Conservation (phyloP, 371 early-diverging fungal genomes). For the Mortierella sp. region DNA sequence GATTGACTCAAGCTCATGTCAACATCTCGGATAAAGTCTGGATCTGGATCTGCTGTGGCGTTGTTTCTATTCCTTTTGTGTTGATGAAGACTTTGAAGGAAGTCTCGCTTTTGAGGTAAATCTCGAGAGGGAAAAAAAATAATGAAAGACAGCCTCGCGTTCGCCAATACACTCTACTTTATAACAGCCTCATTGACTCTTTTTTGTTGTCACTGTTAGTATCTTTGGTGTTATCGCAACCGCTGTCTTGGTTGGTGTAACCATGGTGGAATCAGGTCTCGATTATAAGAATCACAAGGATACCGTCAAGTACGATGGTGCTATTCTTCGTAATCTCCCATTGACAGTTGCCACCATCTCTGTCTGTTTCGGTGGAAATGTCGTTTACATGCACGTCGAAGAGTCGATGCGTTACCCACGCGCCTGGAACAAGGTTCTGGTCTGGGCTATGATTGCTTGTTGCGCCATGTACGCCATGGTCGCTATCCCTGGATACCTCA, state of each 20-base stretch:
- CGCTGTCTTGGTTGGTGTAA: slow-evolving; percentile 47
- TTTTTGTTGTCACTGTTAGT: slow-evolving; percentile 11
- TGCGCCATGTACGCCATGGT: slow-evolving; percentile 80
- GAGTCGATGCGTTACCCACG: slow-evolving; percentile 83
- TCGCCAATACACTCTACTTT: not conserved
- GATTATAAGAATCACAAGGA: slow-evolving; percentile 50
- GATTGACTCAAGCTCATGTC: slow-evolving; percentile 57
- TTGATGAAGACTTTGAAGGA: slow-evolving; percentile 70
- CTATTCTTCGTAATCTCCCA: slow-evolving; percentile 68
- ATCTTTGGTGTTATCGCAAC: slow-evolving; percentile 68
- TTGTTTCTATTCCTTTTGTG: slow-evolving; percentile 63
- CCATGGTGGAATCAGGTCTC: slow-evolving; percentile 50
- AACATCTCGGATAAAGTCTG: slow-evolving; percentile 44
- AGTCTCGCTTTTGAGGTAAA: slow-evolving; percentile 63
- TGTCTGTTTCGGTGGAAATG: slow-evolving; percentile 85
- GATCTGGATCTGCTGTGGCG: slow-evolving; percentile 53
- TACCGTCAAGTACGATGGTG: slow-evolving; percentile 58
- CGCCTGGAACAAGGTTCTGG: slow-evolving; percentile 77
- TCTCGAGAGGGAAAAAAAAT: not conserved
- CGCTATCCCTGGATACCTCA: slow-evolving; percentile 82
- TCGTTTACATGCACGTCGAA: slow-evolving; percentile 88
- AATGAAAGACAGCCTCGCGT: not conserved
- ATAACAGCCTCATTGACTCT: not conserved
- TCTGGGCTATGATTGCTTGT: slow-evolving; percentile 76
- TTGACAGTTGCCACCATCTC: slow-evolving; percentile 74